A percentile compares a stretch with the other conserved stretches of the same genome.
These are phyloP conservation scores for Blastobotrys elegans DNA, from an alignment of 1,139 yeast species.

Conservation along the genomic window DNA sequence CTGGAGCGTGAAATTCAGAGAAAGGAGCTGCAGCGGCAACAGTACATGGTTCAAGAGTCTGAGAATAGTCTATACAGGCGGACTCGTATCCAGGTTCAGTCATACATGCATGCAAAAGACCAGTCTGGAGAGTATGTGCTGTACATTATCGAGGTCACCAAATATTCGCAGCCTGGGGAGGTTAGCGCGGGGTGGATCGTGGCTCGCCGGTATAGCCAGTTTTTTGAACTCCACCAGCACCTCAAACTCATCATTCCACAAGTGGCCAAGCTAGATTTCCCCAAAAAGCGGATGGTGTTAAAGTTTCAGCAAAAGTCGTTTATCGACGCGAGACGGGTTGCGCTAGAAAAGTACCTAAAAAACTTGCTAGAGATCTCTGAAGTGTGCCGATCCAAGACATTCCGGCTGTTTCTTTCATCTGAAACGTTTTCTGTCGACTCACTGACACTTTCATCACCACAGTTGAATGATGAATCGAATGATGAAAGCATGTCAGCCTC, in stretches of 20 bases:
- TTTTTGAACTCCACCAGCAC: slow-evolving; percentile 64
- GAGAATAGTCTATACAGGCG: slow-evolving; percentile 74
- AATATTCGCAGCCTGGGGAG: slow-evolving; percentile 41
- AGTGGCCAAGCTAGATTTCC: slow-evolving; percentile 52
- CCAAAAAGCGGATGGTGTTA: slow-evolving; percentile 60
- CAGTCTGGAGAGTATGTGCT: slow-evolving; percentile 59
- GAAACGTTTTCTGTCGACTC: slow-evolving; percentile 47
- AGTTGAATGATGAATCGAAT: neutral
- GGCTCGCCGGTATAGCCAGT: slow-evolving; percentile 83
- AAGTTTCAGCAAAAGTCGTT: slow-evolving; percentile 56
- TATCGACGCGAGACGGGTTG: slow-evolving; percentile 58
- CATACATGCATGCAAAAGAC: slow-evolving; percentile 50
- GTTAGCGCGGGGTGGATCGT: slow-evolving; percentile 82
- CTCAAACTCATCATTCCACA: slow-evolving; percentile 50
- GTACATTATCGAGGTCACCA: slow-evolving; percentile 74
- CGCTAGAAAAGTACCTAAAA: slow-evolving; percentile 59
- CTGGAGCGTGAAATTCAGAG: slow-evolving; percentile 64
- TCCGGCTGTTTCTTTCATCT: slow-evolving; percentile 72
- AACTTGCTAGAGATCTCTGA: slow-evolving; percentile 54
- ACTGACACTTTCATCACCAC: slow-evolving; percentile 1
- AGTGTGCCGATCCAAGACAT: slow-evolving; percentile 68
- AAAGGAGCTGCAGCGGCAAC: slow-evolving; percentile 73
- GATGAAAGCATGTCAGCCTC: slow-evolving; percentile 2
- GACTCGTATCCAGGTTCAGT: slow-evolving; percentile 59
- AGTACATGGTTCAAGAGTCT: slow-evolving; percentile 75